Evolutionary conservation across 2,329 filamentous ascomycete genomes (phyloP).

Genomic region (Calonectria hongkongensis): DNA sequence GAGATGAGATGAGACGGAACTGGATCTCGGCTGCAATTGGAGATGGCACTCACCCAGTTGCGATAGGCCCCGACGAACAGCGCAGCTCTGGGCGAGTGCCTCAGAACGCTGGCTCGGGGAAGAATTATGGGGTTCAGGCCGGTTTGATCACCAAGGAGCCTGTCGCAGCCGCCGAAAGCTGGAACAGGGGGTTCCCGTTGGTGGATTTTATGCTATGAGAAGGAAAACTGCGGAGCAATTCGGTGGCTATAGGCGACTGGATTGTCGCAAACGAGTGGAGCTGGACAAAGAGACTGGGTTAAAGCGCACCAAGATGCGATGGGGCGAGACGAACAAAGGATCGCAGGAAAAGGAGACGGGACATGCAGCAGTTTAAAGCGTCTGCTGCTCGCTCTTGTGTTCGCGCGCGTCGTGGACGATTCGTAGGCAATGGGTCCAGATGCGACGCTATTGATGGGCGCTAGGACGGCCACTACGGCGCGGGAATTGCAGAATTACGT

Average conservation of each 20-base stretch:
- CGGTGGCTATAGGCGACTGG: slow-evolving; percentile 21
- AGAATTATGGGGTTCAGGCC: slow-evolving; percentile 5
- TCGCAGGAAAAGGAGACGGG: not conserved
- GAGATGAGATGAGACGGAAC: slow-evolving; percentile 41
- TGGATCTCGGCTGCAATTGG: slow-evolving; percentile 36
- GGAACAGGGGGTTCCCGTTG: slow-evolving; percentile 35
- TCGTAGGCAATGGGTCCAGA: slow-evolving; percentile 2
- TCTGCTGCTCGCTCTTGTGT: not conserved
- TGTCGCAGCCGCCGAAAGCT: slow-evolving; percentile 29
- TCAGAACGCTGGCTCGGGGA: not conserved
- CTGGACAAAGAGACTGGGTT: slow-evolving; percentile 8
- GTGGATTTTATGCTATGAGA: slow-evolving; percentile 26
- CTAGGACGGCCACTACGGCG: slow-evolving; percentile 7
- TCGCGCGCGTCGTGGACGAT: slow-evolving; percentile 10
- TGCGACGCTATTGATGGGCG: slow-evolving; percentile 41
- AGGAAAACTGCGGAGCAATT: not conserved
- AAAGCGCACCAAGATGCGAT: not conserved
- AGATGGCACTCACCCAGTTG: slow-evolving; percentile 25
- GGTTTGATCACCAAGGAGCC: slow-evolving; percentile 26
- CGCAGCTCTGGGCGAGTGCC: slow-evolving; percentile 9
- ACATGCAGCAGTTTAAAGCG: slow-evolving; percentile 10
- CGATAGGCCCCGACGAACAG: slow-evolving; percentile 21
- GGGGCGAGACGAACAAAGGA: slow-evolving; percentile 1
- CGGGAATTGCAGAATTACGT: slow-evolving; percentile 15
- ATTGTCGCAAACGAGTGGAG: slow-evolving; percentile 12